phyloP scores from a whole-genome alignment of 1,284 basidiomycete genomes.

The Cryptococcus sp. region DNA sequence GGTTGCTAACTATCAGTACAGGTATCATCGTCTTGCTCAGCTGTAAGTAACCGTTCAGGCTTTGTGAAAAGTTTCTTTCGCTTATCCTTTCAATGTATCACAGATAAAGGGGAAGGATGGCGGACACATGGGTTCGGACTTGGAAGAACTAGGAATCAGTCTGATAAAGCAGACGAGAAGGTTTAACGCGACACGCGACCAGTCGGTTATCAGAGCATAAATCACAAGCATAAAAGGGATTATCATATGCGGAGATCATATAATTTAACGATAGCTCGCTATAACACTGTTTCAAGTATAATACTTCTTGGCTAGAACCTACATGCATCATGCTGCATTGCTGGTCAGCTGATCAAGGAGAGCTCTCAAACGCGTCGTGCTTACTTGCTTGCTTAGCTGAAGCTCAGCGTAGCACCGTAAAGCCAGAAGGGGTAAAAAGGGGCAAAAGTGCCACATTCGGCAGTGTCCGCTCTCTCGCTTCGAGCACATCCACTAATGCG shows the following conservation, averaged over 20 bases:
- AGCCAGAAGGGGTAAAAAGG: background rate
- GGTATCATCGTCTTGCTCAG: conserved; percentile 10
- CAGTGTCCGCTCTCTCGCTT: background rate
- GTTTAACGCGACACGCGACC: no score
- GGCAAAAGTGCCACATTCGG: conserved; percentile 5
- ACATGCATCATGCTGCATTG: no score
- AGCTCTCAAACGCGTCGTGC: no score
- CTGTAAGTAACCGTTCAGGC: conserved; percentile 8
- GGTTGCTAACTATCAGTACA: conserved; percentile 58
- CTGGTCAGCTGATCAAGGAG: no score
- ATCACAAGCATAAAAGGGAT: no score
- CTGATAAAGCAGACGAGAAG: conserved; percentile 7
- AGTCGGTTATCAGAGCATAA: no score
- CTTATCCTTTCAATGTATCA: background rate
- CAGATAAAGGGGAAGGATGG: conserved; percentile 33
- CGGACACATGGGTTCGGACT: conserved; percentile 17
- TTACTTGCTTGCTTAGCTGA: no score
- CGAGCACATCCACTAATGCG: background rate
- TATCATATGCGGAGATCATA: no score
- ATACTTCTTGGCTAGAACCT: no score
- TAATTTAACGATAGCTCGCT: no score
- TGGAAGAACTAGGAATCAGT: conserved; percentile 12
- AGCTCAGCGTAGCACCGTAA: background rate
- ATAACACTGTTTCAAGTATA: no score
- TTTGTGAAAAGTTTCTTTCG: background rate